Base-by-base conservation (phyloP, 164 flowering plant genomes). In the Pachysandra terminalis region DNA sequence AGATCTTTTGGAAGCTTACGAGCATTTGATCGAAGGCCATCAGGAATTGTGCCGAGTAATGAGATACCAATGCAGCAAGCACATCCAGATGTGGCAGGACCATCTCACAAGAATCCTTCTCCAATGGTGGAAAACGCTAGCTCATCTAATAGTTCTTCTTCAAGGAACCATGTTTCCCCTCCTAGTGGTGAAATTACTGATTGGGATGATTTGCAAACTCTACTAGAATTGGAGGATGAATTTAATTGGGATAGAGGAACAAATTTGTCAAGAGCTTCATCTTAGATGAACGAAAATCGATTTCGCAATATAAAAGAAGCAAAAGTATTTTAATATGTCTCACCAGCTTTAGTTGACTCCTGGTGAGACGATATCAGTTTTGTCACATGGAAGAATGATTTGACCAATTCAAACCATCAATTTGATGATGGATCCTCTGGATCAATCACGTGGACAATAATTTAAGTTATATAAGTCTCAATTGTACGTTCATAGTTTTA, bases 1-100 rank as follows among this genome's bases (percentile, higher is more conserved):
- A 72, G 71, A 32, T 84, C 90, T n/a, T n/a, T n/a, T 2, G 91
- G 90, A 53, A 77, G 76, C 63, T 74, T 69, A 57, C 71, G 87
- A 66, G 84, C 91, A 27, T 90, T 90, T 53, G 97, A 90, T 71
- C 83, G 94, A 24, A 87, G 94, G 6, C 94, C 91, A 12, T 17
- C 71, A 2, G 78, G 64, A 56, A 22, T 57, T n/a, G 61, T 45
- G n/a, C n/a, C n/a, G 32, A 24, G 28, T 3, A 73, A 45, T 21
- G 68, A 65, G 19, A 26, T 13, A 27, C 19, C 24, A 22, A 15
- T 37, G 14, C 45, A 40, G n/a, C 70, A 61, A 63, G 61, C 53
- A 54, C 65, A 61, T n/a, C 56, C 24, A 16, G 65, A 58, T 19
- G 60, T 9, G 2, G 55, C 61, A 19, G 37, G 21, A 59, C 41